These are phyloP conservation scores for Apiospora hydei DNA, from an alignment of 2,329 filamentous ascomycete genomes.

Conservation along the genomic window DNA sequence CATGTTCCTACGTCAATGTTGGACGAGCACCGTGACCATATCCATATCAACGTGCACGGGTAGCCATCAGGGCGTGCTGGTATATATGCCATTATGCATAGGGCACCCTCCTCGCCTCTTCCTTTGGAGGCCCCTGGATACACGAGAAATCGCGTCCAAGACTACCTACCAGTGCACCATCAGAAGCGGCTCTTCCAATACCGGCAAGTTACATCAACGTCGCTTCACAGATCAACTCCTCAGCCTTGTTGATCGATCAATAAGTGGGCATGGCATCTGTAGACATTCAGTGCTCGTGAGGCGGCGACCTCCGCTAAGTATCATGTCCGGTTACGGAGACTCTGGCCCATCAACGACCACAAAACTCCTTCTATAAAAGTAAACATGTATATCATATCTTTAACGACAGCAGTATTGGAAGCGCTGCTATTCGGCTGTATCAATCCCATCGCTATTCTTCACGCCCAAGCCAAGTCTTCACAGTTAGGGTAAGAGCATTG, in stretches of 20 bases:
- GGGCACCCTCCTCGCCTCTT: not conserved
- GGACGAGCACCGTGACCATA: not conserved
- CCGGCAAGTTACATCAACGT: not conserved
- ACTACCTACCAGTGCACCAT: not conserved
- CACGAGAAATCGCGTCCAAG: not conserved
- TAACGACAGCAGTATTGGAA: not conserved
- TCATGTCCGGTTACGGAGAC: conserved; percentile 1
- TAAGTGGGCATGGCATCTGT: not conserved
- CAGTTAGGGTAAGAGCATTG: not conserved
- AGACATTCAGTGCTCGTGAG: conserved; percentile 6
- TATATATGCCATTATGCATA: not conserved
- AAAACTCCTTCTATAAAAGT: not conserved
- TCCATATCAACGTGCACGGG: not conserved
- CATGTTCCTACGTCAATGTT: not conserved
- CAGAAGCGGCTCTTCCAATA: not conserved
- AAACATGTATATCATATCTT: not conserved
- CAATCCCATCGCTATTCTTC: not conserved
- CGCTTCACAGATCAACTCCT: not conserved
- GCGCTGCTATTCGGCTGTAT: not conserved
- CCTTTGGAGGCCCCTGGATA: not conserved
- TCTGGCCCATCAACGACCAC: not conserved
- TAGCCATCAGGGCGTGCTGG: not conserved
- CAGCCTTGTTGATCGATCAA: conserved; percentile 3
- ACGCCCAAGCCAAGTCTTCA: not conserved
- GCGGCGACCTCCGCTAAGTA: not conserved